Evolutionary conservation across 495 filamentous ascomycete species (phyloP), one percentile per base, ranked within the genome.

Genomic region (Hypoxylon rickii): DNA sequence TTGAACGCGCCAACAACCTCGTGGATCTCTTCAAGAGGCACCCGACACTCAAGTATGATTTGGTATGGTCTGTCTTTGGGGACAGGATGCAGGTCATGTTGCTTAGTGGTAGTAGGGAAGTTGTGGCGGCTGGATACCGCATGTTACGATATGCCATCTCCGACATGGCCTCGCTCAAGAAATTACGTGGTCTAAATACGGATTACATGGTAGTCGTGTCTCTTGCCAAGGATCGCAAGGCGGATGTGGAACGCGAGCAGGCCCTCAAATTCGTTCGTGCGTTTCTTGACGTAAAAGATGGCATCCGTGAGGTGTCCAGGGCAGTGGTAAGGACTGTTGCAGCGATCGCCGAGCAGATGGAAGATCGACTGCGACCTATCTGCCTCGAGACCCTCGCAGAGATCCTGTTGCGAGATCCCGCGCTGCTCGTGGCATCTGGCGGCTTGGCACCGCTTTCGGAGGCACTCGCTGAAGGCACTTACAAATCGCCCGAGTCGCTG

Each of bases 231-330:
- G 92, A 97, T 66, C 88, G 89, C 67, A 97, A 96, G 66, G 88
- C 93, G 8, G 94, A 90, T 66, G 90, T 98, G 37, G 94, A 98
- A 73, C 85, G 94, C 39, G 94, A 98, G 68, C 94, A 98, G 71
- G 94, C 94, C 0, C 71, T 98, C 58, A 98, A 98, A 68, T 97
- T 98, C 72, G 89, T 97, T 18, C 83, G 94, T 50, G 90, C 92
- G 5, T 98, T 98, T 69, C 76, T 98, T 18, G 95, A 97, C 58
- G 90, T 98, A 61, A 96, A 97, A 65, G 90, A 90, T 58, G 94
- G 94, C 11, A 87, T 95, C 4, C 79, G 79, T 38, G 94, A 98
- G 67, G 84, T 98, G 44, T 96, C 93, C 1, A 84, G 87, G 58
- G 86, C 88, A 1, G 83, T 98, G 19, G 84, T 96, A 11, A 81